Evolutionary conservation across 257 asterid genomes (phyloP), one percentile per base, ranked within the genome.

Genomic region (Mentha longifolia): DNA sequence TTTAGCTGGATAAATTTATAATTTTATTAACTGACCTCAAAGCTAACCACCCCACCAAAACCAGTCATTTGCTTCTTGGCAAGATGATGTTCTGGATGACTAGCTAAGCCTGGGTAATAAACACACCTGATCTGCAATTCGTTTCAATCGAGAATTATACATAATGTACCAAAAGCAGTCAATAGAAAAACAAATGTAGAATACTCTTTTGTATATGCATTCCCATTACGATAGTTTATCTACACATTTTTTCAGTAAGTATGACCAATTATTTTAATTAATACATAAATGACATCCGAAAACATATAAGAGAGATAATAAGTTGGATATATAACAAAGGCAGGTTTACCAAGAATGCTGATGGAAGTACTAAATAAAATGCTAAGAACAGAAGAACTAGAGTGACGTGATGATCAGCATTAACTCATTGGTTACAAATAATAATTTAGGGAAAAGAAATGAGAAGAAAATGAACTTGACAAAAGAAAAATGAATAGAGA

Each of bases 1-100:
- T 47, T 30, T 1, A 28, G 61, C 64, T 58, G 64, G 56, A 45
- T 39, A 42, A 49, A 55, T 30, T 33, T 43, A 45, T 28, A 54
- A 28, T 35, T 35, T 35, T 8, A 30, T 62, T 41, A 69, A 83
- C 96, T 77, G 50, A 88, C 98, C 98, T 92, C 98, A 81, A 92
- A 92, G 56, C 98, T 92, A 75, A 92, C 96, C 68, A 92, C 98
- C 2, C 98, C 98, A 76, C 96, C 98, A 77, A 92, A 92, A 75
- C 96, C 98, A 75, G 73, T 85, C 98, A 92, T 92, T 83, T 92
- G 98, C 79, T 79, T 84, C 85, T 85, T 89, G 59, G 96, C 98
- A 72, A 92, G 87, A 35, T 77, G 54, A 59, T 92, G 88, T 73
- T 92, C 98, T 65, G 96, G 96, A 78, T 92, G 96, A 84, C 96